Evolutionary conservation across 148 eudicot species (phyloP).

Genomic region (Rhododendron kiyosumense): DNA sequence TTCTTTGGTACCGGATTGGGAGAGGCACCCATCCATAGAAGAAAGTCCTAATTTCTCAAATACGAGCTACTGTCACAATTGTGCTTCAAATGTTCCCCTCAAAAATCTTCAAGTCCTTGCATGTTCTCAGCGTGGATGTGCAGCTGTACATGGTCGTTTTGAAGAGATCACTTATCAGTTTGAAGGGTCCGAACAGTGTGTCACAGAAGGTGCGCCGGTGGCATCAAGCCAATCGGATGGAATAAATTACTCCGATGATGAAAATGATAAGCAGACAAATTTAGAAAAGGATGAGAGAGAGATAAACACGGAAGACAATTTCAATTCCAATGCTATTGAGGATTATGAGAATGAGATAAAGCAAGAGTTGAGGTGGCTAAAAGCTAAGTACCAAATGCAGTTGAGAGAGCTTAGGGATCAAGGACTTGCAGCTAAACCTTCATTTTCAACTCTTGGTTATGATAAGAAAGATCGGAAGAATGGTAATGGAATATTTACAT

Average conservation of each 20-base stretch:
- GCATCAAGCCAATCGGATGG: constrained; percentile 36
- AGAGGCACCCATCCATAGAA: constrained; percentile 18
- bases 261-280: constrained; percentile 15
- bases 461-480: constrained; percentile 15
- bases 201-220: constrained; percentile 27
- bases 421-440: constrained; percentile 22
- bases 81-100: constrained; percentile 30
- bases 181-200: constrained; percentile 33
- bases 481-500: constrained; percentile 1
- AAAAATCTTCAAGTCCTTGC: constrained; percentile 35
- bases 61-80: constrained; percentile 22
- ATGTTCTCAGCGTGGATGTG: constrained; percentile 45
- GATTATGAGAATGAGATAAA: constrained; percentile 34
- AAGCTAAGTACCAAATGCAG: constrained; percentile 54
- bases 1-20: constrained; percentile 64
- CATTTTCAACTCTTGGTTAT: constrained; percentile 6
- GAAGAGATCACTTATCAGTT: constrained; percentile 70
- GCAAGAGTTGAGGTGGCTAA: constrained; percentile 49
- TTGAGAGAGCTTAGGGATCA: constrained; percentile 39
- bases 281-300: constrained; percentile 17
- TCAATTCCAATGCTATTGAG: constrained; percentile 10
- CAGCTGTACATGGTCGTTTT: constrained; percentile 61
- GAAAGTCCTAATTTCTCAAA: constrained; percentile 12
- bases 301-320: not conserved
- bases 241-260: constrained; percentile 20